Percentiles rank a stretch among this genome's conserved stretches.
phyloP scores from a whole-genome alignment of 495 filamentous ascomycete genomes.

The Jackrogersella minutella region DNA sequence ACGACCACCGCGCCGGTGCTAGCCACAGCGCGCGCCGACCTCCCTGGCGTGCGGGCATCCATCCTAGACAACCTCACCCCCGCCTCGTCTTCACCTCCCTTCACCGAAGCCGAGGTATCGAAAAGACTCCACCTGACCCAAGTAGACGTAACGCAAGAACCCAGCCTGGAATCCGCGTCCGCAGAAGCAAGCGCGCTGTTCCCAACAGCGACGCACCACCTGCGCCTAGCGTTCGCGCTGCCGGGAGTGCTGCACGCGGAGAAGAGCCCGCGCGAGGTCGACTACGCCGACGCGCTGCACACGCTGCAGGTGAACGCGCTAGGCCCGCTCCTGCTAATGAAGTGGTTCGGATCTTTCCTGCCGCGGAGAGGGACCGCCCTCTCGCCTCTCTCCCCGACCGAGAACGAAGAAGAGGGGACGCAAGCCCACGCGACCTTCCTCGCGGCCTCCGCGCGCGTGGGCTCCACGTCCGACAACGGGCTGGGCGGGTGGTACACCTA shows the following conservation, averaged over 20 bases:
- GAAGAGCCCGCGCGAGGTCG: slow-evolving; percentile 71
- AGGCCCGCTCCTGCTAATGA: slow-evolving; percentile 76
- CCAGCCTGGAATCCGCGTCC: slow-evolving; percentile 56
- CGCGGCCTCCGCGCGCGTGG: slow-evolving; percentile 79
- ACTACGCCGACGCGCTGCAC: slow-evolving; percentile 61
- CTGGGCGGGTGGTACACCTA: slow-evolving; percentile 81
- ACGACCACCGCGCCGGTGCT: slow-evolving; percentile 73
- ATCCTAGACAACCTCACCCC: slow-evolving; percentile 64
- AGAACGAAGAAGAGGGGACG: neutral
- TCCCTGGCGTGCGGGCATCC: slow-evolving; percentile 56
- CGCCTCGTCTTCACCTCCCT: slow-evolving; percentile 24
- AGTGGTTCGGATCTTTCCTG: slow-evolving; percentile 73
- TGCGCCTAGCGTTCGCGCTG: slow-evolving; percentile 74
- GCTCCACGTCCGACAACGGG: slow-evolving; percentile 72
- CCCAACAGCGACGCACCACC: slow-evolving; percentile 58
- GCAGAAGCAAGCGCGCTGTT: slow-evolving; percentile 51
- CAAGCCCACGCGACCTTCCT: slow-evolving; percentile 66
- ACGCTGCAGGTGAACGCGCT: slow-evolving; percentile 75
- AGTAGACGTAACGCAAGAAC: slow-evolving; percentile 57
- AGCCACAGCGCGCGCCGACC: slow-evolving; percentile 71
- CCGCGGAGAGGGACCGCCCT: slow-evolving; percentile 56
- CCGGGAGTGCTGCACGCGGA: slow-evolving; percentile 80
- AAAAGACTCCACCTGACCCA: slow-evolving; percentile 39
- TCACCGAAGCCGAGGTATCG: neutral
- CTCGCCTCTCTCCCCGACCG: neutral